Base-by-base conservation (phyloP, 2,329 filamentous ascomycete species). In the Lasiodiplodia gonubiensis region DNA sequence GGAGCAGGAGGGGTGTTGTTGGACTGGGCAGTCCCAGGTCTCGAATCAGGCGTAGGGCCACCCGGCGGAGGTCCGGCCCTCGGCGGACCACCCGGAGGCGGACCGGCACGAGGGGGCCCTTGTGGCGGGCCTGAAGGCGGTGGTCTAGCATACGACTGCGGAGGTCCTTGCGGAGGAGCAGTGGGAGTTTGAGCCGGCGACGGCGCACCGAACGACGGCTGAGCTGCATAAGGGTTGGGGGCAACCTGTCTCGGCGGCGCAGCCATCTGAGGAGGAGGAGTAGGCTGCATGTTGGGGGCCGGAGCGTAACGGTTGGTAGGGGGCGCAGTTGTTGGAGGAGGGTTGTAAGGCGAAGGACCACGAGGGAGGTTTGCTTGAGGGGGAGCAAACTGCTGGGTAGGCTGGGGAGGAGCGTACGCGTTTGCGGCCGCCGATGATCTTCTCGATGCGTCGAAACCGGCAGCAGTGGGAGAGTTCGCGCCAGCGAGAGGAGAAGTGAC, bases 341-440 rank as follows among this genome's bases (percentile, higher is more conserved):
- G 88, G 74, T 94, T 93, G 79, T 97, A 97, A 6, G 94, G 94
- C 30, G 94, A 97, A 4, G 90, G 86, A 33, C 90, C 93, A 70
- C 93, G 89, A 25, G 89, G 86, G 63, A 92, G 86, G 23, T 88
- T 86, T 51, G 89, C 84, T 53, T 86, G 86, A 64, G 74, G 79
- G 39, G 82, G 78, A 79, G 83, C 70, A 80, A 80, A 75, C 75
- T 82, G 67, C 37, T 67, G 60, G 21, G 73, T 78, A 71, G 68
- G 82, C 59, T 70, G 76, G 64, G 87, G 83, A 51, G 90, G 90
- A 11, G 89, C 88, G 72, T 94, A 92, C 2, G 86, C 81, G 77
- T 87, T 87, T 59, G 87, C 84, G 53, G 87, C 81, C 68, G 85
- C 81, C 69, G 88, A 87, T 37, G 86, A 80, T 70, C 86, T 80